Conservation (phyloP, 2,329 filamentous ascomycete species). For the Ophioceras dolichostomum region DNA sequence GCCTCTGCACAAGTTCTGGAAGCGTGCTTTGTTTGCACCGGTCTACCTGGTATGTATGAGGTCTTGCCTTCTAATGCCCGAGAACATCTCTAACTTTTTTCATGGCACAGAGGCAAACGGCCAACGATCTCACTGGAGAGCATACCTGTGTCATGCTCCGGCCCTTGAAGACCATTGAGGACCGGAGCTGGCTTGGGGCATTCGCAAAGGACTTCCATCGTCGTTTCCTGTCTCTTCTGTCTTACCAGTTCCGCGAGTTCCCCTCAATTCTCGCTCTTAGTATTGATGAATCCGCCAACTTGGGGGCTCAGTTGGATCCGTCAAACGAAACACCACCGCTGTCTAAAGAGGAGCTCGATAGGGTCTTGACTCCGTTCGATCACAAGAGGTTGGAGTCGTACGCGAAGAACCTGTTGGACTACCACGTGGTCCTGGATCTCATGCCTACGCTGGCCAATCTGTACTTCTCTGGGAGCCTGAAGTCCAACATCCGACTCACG, state of each 20-base stretch:
- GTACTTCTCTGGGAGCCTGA: slow-evolving; percentile 74
- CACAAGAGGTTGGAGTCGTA: slow-evolving; percentile 92
- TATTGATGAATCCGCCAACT: slow-evolving; percentile 74
- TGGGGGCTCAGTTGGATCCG: slow-evolving; percentile 45
- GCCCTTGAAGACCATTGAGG: slow-evolving; percentile 55
- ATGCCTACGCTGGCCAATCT: slow-evolving; percentile 70
- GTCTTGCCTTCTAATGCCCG: neutral
- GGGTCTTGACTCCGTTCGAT: slow-evolving; percentile 76
- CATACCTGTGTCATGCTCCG: slow-evolving; percentile 97
- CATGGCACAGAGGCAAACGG: slow-evolving; percentile 54
- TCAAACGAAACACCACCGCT: slow-evolving; percentile 42
- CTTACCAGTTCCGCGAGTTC: slow-evolving; percentile 86
- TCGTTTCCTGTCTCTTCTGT: slow-evolving; percentile 81
- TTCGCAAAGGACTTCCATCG: slow-evolving; percentile 90
- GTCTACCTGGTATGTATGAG: slow-evolving; percentile 58
- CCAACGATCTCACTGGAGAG: slow-evolving; percentile 93
- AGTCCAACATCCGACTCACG: slow-evolving; percentile 51
- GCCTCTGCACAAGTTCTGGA: slow-evolving; percentile 92
- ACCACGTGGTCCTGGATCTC: slow-evolving; percentile 92
- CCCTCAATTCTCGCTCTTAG: slow-evolving; percentile 66
- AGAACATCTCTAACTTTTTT: neutral
- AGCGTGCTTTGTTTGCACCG: slow-evolving; percentile 71
- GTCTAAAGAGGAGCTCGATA: slow-evolving; percentile 65
- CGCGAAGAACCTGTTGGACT: slow-evolving; percentile 93
- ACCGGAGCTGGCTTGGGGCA: slow-evolving; percentile 75